Conservation (phyloP, 169 alveolate genomes). For the Eimeria zaria region DNA sequence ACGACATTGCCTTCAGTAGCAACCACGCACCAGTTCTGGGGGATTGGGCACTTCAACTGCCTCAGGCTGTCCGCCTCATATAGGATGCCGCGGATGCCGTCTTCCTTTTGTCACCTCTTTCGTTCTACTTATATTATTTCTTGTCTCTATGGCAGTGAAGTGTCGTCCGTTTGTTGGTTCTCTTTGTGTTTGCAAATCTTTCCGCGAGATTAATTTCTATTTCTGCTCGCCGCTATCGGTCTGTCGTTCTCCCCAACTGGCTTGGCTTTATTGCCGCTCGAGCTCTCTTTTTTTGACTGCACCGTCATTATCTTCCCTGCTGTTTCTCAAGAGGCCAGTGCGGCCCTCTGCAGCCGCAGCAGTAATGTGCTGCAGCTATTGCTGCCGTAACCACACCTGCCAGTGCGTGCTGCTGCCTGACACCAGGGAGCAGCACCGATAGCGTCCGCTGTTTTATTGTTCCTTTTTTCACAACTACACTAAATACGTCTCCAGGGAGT, state of each 20-base stretch:
- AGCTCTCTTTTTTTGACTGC: background rate
- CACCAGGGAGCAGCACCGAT: background rate
- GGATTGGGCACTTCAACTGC: constrained; percentile 72
- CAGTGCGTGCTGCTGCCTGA: background rate
- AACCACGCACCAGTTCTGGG: constrained; percentile 32
- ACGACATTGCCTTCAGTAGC: constrained; percentile 61
- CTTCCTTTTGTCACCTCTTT: background rate
- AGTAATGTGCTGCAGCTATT: constrained; percentile 1
- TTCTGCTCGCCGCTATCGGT: background rate
- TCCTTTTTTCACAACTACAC: background rate
- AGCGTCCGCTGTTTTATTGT: background rate
- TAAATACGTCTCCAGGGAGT: background rate
- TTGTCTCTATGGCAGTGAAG: background rate
- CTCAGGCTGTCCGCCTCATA: constrained; percentile 21
- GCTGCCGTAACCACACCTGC: background rate
- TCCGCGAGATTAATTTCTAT: background rate
- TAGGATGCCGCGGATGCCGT: background rate
- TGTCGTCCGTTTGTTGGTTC: background rate
- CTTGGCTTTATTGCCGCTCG: background rate
- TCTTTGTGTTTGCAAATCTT: background rate
- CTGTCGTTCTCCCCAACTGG: background rate
- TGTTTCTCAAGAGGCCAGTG: background rate
- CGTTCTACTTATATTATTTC: background rate
- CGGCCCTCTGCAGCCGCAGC: constrained; percentile 13
- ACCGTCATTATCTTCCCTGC: background rate